Evolutionary conservation across 1,284 basidiomycete genomes (phyloP), one percentile per base, ranked within the genome.

Genomic region (Marasmius fiardii): DNA sequence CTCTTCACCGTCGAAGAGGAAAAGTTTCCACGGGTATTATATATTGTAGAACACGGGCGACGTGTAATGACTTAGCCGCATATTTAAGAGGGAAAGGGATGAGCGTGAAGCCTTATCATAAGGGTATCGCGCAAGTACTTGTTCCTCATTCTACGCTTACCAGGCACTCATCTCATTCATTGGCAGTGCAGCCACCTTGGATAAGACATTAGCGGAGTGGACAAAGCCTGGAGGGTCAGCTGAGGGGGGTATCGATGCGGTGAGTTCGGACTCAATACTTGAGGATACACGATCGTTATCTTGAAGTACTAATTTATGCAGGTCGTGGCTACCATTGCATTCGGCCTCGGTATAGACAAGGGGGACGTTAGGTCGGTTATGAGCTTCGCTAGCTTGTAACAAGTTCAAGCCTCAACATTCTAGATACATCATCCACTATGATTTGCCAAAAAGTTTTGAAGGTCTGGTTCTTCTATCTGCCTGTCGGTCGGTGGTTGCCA

Each of bases 331-430:
- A 76, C 77, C 0, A 85, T 94, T 43, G 92, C 92, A 1, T 95
- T 95, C 64, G 92, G 93, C 1, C 88, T 94, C 76, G 92, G 93
- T 1, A 93, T 95, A 31, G 92, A 95, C 68, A 93, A 93, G 68
- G 72, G 83, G 2, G 85, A 93, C 64, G 90, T 92, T 35, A 80
- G 90, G 77, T 90, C 72, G 33, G 79, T 68, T 37, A 54, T 14
- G 47, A 14, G 14, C 28, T 26, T 18, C 70, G 0, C 67, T 71
- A n/a, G 52, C 68, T 66, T 57, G 45, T 8, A 24, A 6, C 21
- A 11, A 24, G 21, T n/a, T n/a, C 8, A 21, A 55, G 18, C 26
- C 23, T 45, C 12, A 18, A n/a, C 26, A 11, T 8, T 11, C n/a
- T 10, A 85, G 87, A 51, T 91, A 88, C 63, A 79, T 90, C 49